A percentile compares a stretch with the other conserved stretches of the same genome.
Conservation (phyloP, 352 stramenopile species). For the Globisporangium cystogenes region DNA sequence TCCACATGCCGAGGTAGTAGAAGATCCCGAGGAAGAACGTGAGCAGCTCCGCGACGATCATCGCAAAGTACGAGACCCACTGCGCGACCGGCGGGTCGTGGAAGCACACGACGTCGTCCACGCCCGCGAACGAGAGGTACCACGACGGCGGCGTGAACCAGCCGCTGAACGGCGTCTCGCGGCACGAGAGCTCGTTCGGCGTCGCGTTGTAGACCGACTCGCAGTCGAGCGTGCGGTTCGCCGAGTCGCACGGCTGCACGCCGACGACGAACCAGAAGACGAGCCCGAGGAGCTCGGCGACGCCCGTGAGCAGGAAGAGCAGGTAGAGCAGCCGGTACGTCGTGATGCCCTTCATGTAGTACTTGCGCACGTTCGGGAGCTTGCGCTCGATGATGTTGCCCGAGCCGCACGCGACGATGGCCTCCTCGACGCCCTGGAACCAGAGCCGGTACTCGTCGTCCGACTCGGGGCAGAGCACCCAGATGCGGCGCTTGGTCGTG, state of each 20-base stretch:
- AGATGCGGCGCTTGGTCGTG: slow-evolving; percentile 76
- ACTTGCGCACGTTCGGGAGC: slow-evolving; percentile 85
- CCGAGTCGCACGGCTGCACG: slow-evolving; percentile 63
- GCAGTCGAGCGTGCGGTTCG: slow-evolving; percentile 38
- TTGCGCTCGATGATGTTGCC: slow-evolving; percentile 86
- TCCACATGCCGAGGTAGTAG: slow-evolving; percentile 90
- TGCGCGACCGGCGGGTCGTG: slow-evolving; percentile 65
- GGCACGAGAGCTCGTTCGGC: slow-evolving; percentile 53
- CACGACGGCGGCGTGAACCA: slow-evolving; percentile 63
- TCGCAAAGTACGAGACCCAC: slow-evolving; percentile 78
- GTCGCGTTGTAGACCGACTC: slow-evolving; percentile 55
- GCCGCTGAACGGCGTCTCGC: slow-evolving; percentile 47
- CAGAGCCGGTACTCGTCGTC: slow-evolving; percentile 84
- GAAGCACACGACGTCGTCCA: slow-evolving; percentile 76
- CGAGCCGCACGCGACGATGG: slow-evolving; percentile 65
- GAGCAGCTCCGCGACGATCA: slow-evolving; percentile 61
- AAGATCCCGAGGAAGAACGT: slow-evolving; percentile 63
- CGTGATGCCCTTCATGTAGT: slow-evolving; percentile 84
- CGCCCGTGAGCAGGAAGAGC: slow-evolving; percentile 61
- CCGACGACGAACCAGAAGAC: slow-evolving; percentile 82
- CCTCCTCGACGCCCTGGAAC: slow-evolving; percentile 74
- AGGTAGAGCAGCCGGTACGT: slow-evolving; percentile 78
- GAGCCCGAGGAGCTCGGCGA: slow-evolving; percentile 67
- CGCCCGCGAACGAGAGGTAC: slow-evolving; percentile 68
- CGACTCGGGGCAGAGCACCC: slow-evolving; percentile 80